phyloP scores from a whole-genome alignment of 2,329 filamentous ascomycete genomes.

The Rhynchosporium agropyri region DNA sequence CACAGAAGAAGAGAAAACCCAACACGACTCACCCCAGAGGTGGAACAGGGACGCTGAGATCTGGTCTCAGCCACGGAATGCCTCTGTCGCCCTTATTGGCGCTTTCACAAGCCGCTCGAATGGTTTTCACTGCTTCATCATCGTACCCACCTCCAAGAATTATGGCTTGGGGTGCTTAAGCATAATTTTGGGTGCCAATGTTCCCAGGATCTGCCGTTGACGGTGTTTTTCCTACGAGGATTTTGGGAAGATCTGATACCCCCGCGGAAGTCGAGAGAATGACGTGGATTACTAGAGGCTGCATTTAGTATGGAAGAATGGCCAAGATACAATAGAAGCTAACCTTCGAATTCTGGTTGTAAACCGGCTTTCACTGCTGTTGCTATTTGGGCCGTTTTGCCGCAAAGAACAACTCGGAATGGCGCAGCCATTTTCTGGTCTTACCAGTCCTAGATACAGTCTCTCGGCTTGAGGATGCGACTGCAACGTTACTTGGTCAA shows the following conservation, averaged over 20 bases:
- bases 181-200: constrained; percentile 15
- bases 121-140: constrained; percentile 6
- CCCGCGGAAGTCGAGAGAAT: constrained; percentile 9
- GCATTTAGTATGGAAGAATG: neutral
- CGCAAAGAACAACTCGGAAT: constrained; percentile 11
- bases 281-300: constrained; percentile 13
- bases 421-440: neutral
- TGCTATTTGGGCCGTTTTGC: constrained; percentile 14
- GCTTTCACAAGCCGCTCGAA: constrained; percentile 11
- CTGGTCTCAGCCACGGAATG: constrained; percentile 14
- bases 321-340: neutral
- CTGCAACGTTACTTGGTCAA: neutral
- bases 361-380: constrained; percentile 15
- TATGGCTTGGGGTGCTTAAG: constrained; percentile 2
- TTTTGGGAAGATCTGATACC: constrained; percentile 5
- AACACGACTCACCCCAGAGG: constrained; percentile 10
- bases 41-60: constrained; percentile 8
- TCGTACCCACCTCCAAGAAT: constrained; percentile 8
- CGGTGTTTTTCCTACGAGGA: neutral
- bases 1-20: neutral
- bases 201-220: constrained; percentile 3
- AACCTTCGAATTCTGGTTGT: constrained; percentile 14
- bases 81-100: constrained; percentile 6
- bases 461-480: neutral
- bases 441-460: neutral